Conservation (phyloP, 495 filamentous ascomycete species). For the Hypoxylon fragiforme region DNA sequence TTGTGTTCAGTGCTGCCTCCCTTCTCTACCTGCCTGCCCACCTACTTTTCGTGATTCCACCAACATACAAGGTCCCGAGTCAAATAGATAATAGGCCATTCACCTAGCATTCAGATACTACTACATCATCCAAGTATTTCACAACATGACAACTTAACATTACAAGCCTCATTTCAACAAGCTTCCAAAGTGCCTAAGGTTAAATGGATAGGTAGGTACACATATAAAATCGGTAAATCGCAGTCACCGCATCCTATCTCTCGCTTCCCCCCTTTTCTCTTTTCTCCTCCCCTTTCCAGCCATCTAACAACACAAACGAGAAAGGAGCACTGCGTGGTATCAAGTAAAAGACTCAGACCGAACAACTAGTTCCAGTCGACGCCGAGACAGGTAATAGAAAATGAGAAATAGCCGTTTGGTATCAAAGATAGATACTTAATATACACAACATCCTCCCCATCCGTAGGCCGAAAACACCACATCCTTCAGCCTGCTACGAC, state of each 20-base stretch:
- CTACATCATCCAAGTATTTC: no score
- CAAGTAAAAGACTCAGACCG: constrained; percentile 4
- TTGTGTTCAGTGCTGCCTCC: no score
- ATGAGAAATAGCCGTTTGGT: constrained; percentile 3
- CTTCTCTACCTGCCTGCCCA: no score
- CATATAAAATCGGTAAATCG: not conserved
- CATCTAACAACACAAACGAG: constrained; percentile 3
- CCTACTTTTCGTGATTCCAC: no score
- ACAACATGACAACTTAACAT: not conserved
- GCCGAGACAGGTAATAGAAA: constrained; percentile 4
- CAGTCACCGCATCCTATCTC: not conserved
- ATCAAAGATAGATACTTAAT: constrained; percentile 2
- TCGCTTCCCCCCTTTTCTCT: no score
- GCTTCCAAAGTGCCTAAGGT: not conserved
- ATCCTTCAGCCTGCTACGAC: constrained; percentile 1
- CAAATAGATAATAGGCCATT: no score
- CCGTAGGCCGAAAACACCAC: constrained; percentile 8
- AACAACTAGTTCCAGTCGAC: not conserved
- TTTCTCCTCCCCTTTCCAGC: not conserved
- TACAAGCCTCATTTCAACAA: not conserved
- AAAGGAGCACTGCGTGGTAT: constrained; percentile 18
- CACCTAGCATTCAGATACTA: no score
- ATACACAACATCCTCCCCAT: constrained; percentile 12
- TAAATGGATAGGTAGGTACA: not conserved
- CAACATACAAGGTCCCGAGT: no score